Conservation (phyloP, 495 filamentous ascomycete genomes). For the Hypoxylon fuscum region DNA sequence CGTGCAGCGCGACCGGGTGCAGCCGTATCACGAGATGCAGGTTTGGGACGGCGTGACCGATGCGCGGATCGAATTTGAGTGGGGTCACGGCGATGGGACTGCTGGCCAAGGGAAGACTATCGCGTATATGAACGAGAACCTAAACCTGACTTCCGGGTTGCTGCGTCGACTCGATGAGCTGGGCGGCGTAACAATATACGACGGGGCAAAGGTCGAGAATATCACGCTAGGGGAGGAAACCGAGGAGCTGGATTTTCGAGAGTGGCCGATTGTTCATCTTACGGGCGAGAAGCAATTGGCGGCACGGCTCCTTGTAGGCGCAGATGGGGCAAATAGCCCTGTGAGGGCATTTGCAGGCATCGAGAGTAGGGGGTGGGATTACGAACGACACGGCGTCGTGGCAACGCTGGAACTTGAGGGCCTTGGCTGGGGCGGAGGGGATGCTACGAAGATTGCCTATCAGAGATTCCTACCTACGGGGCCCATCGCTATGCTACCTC, state of each 20-base stretch:
- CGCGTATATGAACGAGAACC: slow-evolving; percentile 96
- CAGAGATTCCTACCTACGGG: slow-evolving; percentile 95
- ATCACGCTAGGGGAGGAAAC: slow-evolving; percentile 78
- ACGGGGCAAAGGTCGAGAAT: slow-evolving; percentile 75
- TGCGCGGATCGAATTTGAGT: slow-evolving; percentile 88
- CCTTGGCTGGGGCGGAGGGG: slow-evolving; percentile 60
- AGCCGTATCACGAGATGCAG: slow-evolving; percentile 89
- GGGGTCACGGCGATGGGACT: slow-evolving; percentile 63
- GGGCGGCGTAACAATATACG: slow-evolving; percentile 72
- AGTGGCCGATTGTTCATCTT: slow-evolving; percentile 85
- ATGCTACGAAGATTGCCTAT: slow-evolving; percentile 77
- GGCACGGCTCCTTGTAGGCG: slow-evolving; percentile 87
- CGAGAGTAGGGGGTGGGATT: slow-evolving; percentile 88
- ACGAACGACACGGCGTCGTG: slow-evolving; percentile 87
- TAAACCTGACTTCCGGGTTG: slow-evolving; percentile 82
- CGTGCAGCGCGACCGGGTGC: slow-evolving; percentile 72
- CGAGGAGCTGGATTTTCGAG: slow-evolving; percentile 75
- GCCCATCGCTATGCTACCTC: slow-evolving; percentile 87
- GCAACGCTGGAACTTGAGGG: slow-evolving; percentile 81
- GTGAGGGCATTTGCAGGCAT: slow-evolving; percentile 92
- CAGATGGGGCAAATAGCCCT: slow-evolving; percentile 93
- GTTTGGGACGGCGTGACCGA: slow-evolving; percentile 96
- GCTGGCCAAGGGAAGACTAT: slow-evolving; percentile 65
- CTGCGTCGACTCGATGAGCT: slow-evolving; percentile 74
- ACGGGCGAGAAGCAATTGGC: slow-evolving; percentile 68